Percentiles rank a stretch among this genome's conserved stretches.
Evolutionary conservation across 257 asterid species (phyloP).

Genomic region (Jaltomata sinuosa): DNA sequence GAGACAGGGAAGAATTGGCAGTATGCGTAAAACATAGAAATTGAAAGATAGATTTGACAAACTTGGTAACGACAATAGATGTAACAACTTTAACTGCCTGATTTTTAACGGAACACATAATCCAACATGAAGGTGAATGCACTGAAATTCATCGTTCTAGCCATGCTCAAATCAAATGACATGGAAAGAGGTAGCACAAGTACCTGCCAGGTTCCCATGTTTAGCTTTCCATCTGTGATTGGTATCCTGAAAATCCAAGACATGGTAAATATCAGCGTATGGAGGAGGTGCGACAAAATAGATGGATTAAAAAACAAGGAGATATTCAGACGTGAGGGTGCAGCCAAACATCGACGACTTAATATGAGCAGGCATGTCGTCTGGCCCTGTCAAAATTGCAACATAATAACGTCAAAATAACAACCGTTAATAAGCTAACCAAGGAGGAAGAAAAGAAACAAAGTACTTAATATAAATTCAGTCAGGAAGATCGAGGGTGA

Average conservation of each 20-base stretch:
- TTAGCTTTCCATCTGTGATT: slow-evolving; percentile 74
- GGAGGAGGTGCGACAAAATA: neutral
- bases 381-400: slow-evolving; percentile 66
- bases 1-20: neutral
- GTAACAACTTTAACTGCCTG: neutral
- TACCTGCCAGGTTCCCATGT: slow-evolving; percentile 99
- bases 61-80: neutral
- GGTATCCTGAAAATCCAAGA: slow-evolving; percentile 61
- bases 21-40: neutral
- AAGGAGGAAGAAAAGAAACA: neutral
- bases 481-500: neutral
- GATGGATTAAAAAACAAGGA: neutral
- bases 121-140: neutral
- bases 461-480: neutral
- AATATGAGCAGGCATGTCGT: slow-evolving; percentile 98
- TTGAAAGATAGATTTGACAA: neutral
- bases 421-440: neutral
- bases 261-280: neutral
- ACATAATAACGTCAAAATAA: neutral
- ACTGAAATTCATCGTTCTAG: neutral
- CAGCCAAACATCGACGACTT: slow-evolving; percentile 99
- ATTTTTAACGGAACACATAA: neutral
- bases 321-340: slow-evolving; percentile 50
- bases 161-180: neutral
- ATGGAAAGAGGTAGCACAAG: neutral